A percentile compares a stretch with the other conserved stretches of the same genome.
Evolutionary conservation across 768 basidiomycete genomes (phyloP).

Genomic region (Tricholomella constricta): DNA sequence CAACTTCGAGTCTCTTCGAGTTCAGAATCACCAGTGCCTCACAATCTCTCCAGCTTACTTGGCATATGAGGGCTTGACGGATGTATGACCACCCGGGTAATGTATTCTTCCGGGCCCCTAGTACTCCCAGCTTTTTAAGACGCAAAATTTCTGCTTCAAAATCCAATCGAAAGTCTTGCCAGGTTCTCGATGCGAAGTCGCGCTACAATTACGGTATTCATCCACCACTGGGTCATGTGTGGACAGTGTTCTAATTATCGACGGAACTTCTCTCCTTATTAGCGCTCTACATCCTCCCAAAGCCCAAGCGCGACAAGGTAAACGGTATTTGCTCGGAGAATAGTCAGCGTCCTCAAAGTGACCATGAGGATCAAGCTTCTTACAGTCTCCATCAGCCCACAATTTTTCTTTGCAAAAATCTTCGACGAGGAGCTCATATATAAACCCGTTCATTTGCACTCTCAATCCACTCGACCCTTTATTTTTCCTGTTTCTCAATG

Average conservation of each 20-base stretch:
- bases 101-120: too few relatives aligned
- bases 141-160: too few relatives aligned
- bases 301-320: neutral
- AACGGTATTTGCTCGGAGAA: constrained; percentile 22
- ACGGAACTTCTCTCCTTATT: constrained; percentile 15
- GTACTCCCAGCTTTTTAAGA: too few relatives aligned
- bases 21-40: too few relatives aligned
- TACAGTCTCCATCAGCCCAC: neutral
- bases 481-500: constrained; percentile 15
- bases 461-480: neutral
- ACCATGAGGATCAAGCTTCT: constrained; percentile 13
- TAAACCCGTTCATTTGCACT: neutral
- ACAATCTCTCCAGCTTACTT: too few relatives aligned
- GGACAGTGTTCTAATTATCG: constrained; percentile 11
- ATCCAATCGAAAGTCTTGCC: neutral
- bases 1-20: too few relatives aligned
- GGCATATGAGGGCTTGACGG: too few relatives aligned
- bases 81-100: too few relatives aligned
- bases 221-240: constrained; percentile 14
- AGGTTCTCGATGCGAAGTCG: neutral
- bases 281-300: constrained; percentile 3
- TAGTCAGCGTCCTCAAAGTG: neutral
- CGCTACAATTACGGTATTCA: neutral
- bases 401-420: neutral
- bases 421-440: neutral